Conservation (phyloP, 1,284 basidiomycete genomes). For the Baeospora myosura region DNA sequence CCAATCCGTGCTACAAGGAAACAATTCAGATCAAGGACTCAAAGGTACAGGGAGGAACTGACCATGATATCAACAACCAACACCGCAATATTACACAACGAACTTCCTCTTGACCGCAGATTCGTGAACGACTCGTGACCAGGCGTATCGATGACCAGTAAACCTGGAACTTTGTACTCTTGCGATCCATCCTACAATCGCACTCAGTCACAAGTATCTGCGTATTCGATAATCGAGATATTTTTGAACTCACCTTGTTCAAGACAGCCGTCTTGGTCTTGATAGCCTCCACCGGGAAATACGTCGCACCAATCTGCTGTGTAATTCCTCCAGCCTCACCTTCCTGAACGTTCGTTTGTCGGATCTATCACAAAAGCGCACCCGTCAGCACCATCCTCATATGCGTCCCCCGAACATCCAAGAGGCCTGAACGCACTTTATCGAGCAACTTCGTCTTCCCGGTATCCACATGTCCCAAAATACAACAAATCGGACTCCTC, state of each 20-base stretch:
- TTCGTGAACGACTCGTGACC: slow-evolving; percentile 99
- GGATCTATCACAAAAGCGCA: slow-evolving; percentile 56
- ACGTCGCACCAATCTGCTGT: slow-evolving; percentile 99
- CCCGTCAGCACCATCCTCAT: not conserved
- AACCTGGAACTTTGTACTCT: slow-evolving; percentile 96
- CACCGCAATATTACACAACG: slow-evolving; percentile 98
- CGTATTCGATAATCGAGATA: slow-evolving; percentile 13
- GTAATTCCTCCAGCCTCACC: slow-evolving; percentile 99
- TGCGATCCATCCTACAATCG: slow-evolving; percentile 59
- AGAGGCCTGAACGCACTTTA: slow-evolving; percentile 52
- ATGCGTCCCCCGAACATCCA: too few relatives aligned
- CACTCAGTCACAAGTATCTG: slow-evolving; percentile 3
- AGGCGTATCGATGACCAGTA: slow-evolving; percentile 96
- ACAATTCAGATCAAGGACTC: slow-evolving; percentile 11
- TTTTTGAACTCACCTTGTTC: slow-evolving; percentile 79
- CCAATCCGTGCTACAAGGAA: slow-evolving; percentile 79
- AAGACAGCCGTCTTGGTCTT: slow-evolving; percentile 87
- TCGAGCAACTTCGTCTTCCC: slow-evolving; percentile 98
- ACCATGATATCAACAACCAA: slow-evolving; percentile 99
- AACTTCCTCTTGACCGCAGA: slow-evolving; percentile 91
- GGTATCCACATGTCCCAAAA: slow-evolving; percentile 98
- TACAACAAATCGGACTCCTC: slow-evolving; percentile 97
- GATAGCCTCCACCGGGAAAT: slow-evolving; percentile 98
- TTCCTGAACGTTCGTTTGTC: slow-evolving; percentile 99
- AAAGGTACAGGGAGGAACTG: slow-evolving; percentile 14